Conservation (phyloP, 257 asterid species). For the Solanum phureja region DNA sequence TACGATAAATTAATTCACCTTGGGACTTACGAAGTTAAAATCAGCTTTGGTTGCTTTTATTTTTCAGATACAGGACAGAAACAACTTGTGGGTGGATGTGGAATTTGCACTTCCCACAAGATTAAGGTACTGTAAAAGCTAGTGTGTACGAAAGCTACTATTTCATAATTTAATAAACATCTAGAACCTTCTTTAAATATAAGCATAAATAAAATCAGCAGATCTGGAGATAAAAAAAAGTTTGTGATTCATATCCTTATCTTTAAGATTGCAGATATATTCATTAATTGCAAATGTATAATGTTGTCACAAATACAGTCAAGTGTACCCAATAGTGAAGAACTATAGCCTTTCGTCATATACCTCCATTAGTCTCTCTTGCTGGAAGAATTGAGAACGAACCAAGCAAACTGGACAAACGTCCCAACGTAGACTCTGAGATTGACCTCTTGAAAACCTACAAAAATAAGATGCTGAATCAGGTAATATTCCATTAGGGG, state of each 20-base stretch:
- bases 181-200: background rate
- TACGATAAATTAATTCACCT: background rate
- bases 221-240: background rate
- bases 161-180: background rate
- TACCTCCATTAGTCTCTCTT: constrained; percentile 59
- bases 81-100: background rate
- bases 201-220: background rate
- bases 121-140: background rate
- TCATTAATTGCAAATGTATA: background rate
- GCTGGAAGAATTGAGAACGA: constrained; percentile 55
- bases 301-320: background rate
- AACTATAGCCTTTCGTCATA: constrained; percentile 5
- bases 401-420: constrained; percentile 57
- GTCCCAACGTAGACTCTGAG: constrained; percentile 69
- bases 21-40: background rate
- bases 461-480: constrained; percentile 7
- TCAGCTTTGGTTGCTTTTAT: background rate
- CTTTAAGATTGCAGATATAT: background rate
- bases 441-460: constrained; percentile 61
- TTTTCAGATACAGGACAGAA: background rate
- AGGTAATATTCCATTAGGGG: constrained; percentile 3
- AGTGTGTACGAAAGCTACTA: background rate
- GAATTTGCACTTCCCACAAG: background rate
- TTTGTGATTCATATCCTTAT: background rate
- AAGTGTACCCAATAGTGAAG: background rate